Evolutionary conservation across 371 early-diverging fungal species (phyloP), one percentile per base, ranked within the genome.

Genomic region (Enteropsectra breve): DNA sequence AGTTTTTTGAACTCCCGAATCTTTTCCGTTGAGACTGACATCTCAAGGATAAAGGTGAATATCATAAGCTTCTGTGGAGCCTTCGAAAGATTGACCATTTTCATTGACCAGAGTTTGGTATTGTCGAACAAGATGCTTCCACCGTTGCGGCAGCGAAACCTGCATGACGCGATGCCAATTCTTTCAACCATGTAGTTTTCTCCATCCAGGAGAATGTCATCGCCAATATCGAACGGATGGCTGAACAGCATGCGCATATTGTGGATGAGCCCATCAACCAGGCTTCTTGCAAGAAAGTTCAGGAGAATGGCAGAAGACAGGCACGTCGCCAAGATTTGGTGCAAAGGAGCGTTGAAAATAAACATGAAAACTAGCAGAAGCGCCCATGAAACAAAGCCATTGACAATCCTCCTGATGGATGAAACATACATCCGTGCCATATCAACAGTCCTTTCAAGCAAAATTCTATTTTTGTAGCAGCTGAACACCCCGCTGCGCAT

Each of bases 161-260:
- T 73, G 36, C 78, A 75, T 28, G 60, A 70, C n/a, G 70, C 59
- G 1, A 80, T 46, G 6, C 76, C 73, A 34, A 73, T 72, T 40
- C 56, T 55, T 56, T 75, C 62, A 32, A 80, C 76, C 26, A 52
- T 73, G 57, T 72, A 70, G 45, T 72, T 70, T 18, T 55, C 65
- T 24, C 66, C 67, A 24, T 75, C 77, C 6, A 78, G 56, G 21
- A 75, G 67, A 3, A 80, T 69, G 21, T 80, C 81, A 65, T 80
- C 81, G 4, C 78, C 81, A 34, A 80, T 70, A 68, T 80, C 81
- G 66, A 70, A 80, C 47, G 70, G 81, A 60, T 80, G 81, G n/a
- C 69, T 76, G 6, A 77, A 23, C n/a, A 78, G 47, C 38, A 80
- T 56, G 56, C 76, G 65, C 18, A 77, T 54, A 43, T 72, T 77